Conservation (phyloP, 352 stramenopile genomes). For the Phytophthora pini region DNA sequence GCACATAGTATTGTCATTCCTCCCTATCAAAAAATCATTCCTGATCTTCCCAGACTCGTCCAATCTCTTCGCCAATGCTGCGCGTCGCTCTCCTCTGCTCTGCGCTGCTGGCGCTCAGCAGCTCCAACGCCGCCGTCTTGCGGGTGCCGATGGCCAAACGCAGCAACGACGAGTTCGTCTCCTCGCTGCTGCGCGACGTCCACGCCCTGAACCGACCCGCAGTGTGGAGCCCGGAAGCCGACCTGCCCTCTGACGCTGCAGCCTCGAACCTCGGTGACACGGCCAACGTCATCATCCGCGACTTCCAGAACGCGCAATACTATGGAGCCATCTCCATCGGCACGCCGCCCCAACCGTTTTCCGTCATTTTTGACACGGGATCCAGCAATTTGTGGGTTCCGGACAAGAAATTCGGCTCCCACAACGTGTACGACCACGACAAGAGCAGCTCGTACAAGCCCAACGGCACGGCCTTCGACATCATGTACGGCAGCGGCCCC, state of each 20-base stretch:
- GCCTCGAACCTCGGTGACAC: conserved; percentile 10
- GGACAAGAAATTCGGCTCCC: conserved; percentile 72
- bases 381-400: conserved; percentile 98
- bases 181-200: conserved; percentile 58
- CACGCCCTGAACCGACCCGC: conserved; percentile 43
- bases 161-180: conserved; percentile 66
- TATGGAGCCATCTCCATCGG: conserved; percentile 93
- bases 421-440: conserved; percentile 90
- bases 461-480: conserved; percentile 94
- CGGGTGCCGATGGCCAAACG: conserved; percentile 80
- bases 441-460: conserved; percentile 87
- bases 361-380: conserved; percentile 97
- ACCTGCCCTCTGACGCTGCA: conserved; percentile 4
- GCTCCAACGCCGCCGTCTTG: conserved; percentile 43
- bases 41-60: neutral
- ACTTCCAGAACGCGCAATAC: conserved; percentile 96
- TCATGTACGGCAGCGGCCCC: conserved; percentile 95
- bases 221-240: conserved; percentile 52
- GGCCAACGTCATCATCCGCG: conserved; percentile 80
- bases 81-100: conserved; percentile 33
- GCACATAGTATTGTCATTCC: neutral
- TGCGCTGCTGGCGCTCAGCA: conserved; percentile 24
- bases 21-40: neutral
- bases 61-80: conserved; percentile 5
- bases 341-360: conserved; percentile 91